Percentiles rank a stretch among this genome's conserved stretches.
These are phyloP conservation scores for Wickerhamomyces canadensis DNA, from an alignment of 805 yeast genomes.

Conservation along the genomic window DNA sequence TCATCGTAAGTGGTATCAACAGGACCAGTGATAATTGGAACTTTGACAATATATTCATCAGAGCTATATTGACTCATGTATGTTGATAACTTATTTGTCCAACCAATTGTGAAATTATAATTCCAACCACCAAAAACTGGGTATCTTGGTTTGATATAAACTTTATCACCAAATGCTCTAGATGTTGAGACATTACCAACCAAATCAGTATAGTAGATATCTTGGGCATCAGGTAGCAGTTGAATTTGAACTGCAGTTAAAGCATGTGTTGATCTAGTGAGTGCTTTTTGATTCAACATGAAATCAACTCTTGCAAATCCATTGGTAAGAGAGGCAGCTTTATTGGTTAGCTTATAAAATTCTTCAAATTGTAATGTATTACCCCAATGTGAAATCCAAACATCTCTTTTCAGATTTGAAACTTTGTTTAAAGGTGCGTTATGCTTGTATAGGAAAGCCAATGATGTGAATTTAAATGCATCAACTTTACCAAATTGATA, in stretches of 20 bases:
- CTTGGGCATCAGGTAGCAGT: slow-evolving; percentile 47
- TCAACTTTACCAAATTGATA: slow-evolving; percentile 52
- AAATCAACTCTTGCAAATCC: slow-evolving; percentile 83
- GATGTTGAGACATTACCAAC: slow-evolving; percentile 93
- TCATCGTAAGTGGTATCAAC: slow-evolving; percentile 61
- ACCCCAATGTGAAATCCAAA: slow-evolving; percentile 90
- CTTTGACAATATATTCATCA: slow-evolving; percentile 47
- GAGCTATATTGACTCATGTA: slow-evolving; percentile 39
- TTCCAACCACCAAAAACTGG: slow-evolving; percentile 98
- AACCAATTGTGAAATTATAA: slow-evolving; percentile 93
- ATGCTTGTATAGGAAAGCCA: slow-evolving; percentile 58
- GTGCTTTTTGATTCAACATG: slow-evolving; percentile 48
- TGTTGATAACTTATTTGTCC: slow-evolving; percentile 58
- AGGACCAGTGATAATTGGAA: slow-evolving; percentile 74
- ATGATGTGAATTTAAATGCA: slow-evolving; percentile 42
- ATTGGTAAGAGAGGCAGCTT: slow-evolving; percentile 59
- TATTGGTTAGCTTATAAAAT: slow-evolving; percentile 72
- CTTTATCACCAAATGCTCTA: slow-evolving; percentile 28
- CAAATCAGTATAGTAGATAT: slow-evolving; percentile 76
- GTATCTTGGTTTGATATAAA: slow-evolving; percentile 75
- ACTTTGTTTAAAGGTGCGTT: slow-evolving; percentile 61
- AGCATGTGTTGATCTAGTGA: slow-evolving; percentile 47
- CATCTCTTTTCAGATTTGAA: slow-evolving; percentile 56
- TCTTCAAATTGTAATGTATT: slow-evolving; percentile 72
- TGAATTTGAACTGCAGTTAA: slow-evolving; percentile 55